A percentile compares a stretch with the other conserved stretches of the same genome.
phyloP scores from a whole-genome alignment of 225 moss, liverwort and hornwort genomes.

The Pseudisothecium myosuroides region DNA sequence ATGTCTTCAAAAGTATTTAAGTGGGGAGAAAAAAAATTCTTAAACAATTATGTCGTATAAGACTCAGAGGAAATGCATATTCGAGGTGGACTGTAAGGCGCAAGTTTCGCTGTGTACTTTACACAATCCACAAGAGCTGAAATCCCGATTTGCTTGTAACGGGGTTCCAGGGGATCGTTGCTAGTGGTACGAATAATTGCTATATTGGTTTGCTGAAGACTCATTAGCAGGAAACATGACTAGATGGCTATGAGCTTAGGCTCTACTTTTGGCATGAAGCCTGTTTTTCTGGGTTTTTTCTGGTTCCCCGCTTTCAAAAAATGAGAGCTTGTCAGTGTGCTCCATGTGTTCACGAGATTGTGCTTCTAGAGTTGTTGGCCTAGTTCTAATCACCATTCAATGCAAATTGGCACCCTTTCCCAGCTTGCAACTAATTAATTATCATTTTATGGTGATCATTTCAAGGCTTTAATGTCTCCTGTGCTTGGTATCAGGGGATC shows the following conservation, averaged over 20 bases:
- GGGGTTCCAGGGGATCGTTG: not conserved
- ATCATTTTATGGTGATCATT: not conserved
- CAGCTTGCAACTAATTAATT: not conserved
- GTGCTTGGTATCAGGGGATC: conserved; percentile 18
- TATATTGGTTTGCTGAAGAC: not conserved
- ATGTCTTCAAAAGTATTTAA: not conserved
- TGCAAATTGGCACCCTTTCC: not conserved
- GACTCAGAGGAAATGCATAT: not conserved
- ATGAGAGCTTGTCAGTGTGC: not conserved
- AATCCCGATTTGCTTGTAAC: not conserved
- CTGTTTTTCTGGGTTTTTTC: not conserved
- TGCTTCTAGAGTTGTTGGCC: not conserved
- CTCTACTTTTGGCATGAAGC: not conserved
- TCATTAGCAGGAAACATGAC: not conserved
- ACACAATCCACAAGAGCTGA: not conserved
- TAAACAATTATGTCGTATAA: not conserved
- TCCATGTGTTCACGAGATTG: not conserved
- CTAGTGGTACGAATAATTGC: not conserved
- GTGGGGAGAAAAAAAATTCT: too few relatives aligned
- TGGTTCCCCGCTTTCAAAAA: not conserved
- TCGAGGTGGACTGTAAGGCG: not conserved
- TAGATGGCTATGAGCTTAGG: not conserved
- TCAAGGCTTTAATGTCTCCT: not conserved
- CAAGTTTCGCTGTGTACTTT: not conserved
- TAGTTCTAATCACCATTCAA: not conserved